phyloP scores from a whole-genome alignment of 148 eudicot genomes.

The Fagopyrum esculentum region DNA sequence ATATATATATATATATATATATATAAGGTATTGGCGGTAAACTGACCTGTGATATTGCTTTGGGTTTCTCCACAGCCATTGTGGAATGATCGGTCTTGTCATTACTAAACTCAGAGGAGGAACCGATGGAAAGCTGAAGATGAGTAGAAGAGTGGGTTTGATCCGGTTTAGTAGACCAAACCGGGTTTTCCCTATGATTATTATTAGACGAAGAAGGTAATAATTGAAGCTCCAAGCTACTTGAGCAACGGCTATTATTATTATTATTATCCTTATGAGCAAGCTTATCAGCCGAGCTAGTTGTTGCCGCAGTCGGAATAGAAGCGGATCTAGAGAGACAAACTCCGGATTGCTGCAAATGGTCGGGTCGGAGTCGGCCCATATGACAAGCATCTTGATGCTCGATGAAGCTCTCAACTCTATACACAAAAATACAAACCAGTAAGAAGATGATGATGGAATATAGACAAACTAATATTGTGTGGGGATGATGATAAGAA shows the following conservation, averaged over 20 bases:
- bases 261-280: background rate
- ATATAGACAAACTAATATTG: background rate
- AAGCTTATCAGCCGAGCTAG: background rate
- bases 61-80: slow-evolving; percentile 5
- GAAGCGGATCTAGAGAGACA: slow-evolving; percentile 9
- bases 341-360: slow-evolving; percentile 12
- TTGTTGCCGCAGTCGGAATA: background rate
- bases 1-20: background rate
- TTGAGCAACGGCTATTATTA: slow-evolving; percentile 17
- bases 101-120: slow-evolving; percentile 20
- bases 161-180: background rate
- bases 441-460: background rate
- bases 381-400: slow-evolving; percentile 87
- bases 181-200: background rate
- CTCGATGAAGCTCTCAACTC: slow-evolving; percentile 96
- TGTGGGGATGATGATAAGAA: background rate
- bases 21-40: too few species aligned
- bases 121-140: slow-evolving; percentile 74
- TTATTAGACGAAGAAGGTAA: slow-evolving; percentile 8
- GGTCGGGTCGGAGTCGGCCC: slow-evolving; percentile 43
- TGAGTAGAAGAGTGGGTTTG: slow-evolving; percentile 29
- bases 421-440: slow-evolving; percentile 5
- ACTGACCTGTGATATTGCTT: background rate
- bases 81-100: slow-evolving; percentile 3
- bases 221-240: slow-evolving; percentile 58